Evolutionary conservation across 169 alveolate species (phyloP), one percentile per base, ranked within the genome.

Genomic region (Amoebophrya sp.): DNA sequence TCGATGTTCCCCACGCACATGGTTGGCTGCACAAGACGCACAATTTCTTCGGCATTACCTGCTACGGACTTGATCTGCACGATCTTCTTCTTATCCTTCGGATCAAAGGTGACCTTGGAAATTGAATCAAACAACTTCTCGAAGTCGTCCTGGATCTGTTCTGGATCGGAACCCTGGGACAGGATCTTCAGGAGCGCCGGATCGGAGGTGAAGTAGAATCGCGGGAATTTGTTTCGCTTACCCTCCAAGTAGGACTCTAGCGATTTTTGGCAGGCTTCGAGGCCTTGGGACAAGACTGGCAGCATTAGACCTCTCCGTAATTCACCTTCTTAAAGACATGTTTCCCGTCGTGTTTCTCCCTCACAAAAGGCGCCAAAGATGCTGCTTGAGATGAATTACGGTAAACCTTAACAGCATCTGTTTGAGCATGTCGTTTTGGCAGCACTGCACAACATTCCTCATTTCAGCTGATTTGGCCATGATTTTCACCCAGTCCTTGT

Each of bases 151-250:
- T 98, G 98, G 76, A 98, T 98, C 90, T 97, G 95, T 89, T 97
- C 98, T 26, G 99, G 99, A 89, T 98, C 99, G 40, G 98, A 95
- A 47, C 65, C 99, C 92, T 97, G 98, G 18, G 99, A 98, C 91
- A 98, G 93, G 92, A 98, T 98, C 95, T 97, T 98, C 89, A 98
- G 96, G 78, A 98, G 96, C 91, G 97, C 99, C 89, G 98, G 97
- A 93, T 98, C 97, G 6, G 99, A 97, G 78, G 98, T 98, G 95
- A 98, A 98, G 95, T 98, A 98, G 95, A 98, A 98, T 65, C 99
- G 96, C 93, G 99, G 99, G 96, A 98, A 98, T 94, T 97, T 97
- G 94, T 98, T 98, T 95, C 99, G 96, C 96, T 98, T 98, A 41
- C 98, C 97, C 95, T 98, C 99, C 90, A 98, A 95, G 95, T 98